Evolutionary conservation across 2,329 filamentous ascomycete genomes (phyloP).

Genomic region (Trichoderma guizhouense): DNA sequence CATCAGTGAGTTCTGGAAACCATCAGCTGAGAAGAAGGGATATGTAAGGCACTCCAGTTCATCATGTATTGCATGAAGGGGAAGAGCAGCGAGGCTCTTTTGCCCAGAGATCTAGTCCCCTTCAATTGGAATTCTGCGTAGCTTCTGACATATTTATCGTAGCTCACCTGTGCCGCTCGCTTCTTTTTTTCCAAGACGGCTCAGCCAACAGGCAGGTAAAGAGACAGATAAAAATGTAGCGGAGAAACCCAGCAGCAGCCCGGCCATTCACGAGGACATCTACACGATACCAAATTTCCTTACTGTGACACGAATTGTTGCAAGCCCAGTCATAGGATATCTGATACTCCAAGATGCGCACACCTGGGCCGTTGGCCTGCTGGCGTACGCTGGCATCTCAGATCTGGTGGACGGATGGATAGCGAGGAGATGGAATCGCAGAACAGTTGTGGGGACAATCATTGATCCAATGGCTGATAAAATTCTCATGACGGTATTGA

Average conservation of each 20-base stretch:
- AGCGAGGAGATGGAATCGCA: conserved; percentile 78
- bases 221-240: not conserved
- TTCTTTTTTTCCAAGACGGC: not conserved
- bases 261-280: conserved; percentile 74
- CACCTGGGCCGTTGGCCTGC: conserved; percentile 75
- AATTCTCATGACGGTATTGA: conserved; percentile 88
- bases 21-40: not conserved
- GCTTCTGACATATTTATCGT: not conserved
- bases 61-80: not conserved
- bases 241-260: not conserved
- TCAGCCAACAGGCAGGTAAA: conserved; percentile 19
- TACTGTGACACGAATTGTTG: conserved; percentile 78
- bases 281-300: conserved; percentile 95
- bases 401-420: conserved; percentile 94
- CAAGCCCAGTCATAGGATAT: conserved; percentile 83
- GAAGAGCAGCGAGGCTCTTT: not conserved
- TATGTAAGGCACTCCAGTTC: conserved; percentile 1
- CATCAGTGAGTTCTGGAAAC: not conserved
- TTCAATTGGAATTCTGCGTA: not conserved
- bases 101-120: not conserved
- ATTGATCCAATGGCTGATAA: conserved; percentile 98
- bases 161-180: not conserved
- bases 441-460: conserved; percentile 91
- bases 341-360: conserved; percentile 81
- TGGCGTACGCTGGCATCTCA: conserved; percentile 86